These are phyloP conservation scores for Solanum pennellii DNA, from an alignment of 257 asterid genomes.

Conservation along the genomic window DNA sequence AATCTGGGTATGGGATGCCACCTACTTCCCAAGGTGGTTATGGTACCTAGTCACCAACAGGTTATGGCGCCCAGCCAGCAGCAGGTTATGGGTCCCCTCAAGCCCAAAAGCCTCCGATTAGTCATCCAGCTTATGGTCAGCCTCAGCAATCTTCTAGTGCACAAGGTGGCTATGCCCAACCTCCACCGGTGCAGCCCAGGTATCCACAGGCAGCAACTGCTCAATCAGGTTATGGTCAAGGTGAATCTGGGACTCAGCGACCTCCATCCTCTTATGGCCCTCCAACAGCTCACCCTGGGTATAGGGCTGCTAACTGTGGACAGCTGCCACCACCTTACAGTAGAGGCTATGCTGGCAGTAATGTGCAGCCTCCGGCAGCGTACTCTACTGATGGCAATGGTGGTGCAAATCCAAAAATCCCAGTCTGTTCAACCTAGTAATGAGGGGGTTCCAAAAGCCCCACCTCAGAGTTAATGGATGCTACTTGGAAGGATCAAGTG, in stretches of 20 bases:
- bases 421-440: slow-evolving; percentile 25
- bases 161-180: slow-evolving; percentile 32
- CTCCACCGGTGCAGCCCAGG: slow-evolving; percentile 16
- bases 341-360: slow-evolving; percentile 13
- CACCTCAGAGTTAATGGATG: slow-evolving; percentile 34
- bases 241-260: slow-evolving; percentile 16
- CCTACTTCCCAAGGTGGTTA: slow-evolving; percentile 52
- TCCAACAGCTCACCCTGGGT: slow-evolving; percentile 27
- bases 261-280: slow-evolving; percentile 22
- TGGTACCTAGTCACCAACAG: slow-evolving; percentile 33
- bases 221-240: slow-evolving; percentile 24
- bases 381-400: slow-evolving; percentile 31
- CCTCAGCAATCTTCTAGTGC: slow-evolving; percentile 43
- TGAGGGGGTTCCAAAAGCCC: slow-evolving; percentile 37
- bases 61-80: slow-evolving; percentile 12
- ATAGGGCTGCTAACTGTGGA: slow-evolving; percentile 24
- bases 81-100: slow-evolving; percentile 1
- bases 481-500: neutral
- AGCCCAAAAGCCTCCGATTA: slow-evolving; percentile 18
- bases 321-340: slow-evolving; percentile 29
- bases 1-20: slow-evolving; percentile 47
- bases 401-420: slow-evolving; percentile 24
- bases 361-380: slow-evolving; percentile 30
- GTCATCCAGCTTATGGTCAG: slow-evolving; percentile 38
- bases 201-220: slow-evolving; percentile 12